A percentile compares a stretch with the other conserved stretches of the same genome.
Evolutionary conservation across 1,139 yeast species (phyloP).

Genomic region (Candida smagusa): DNA sequence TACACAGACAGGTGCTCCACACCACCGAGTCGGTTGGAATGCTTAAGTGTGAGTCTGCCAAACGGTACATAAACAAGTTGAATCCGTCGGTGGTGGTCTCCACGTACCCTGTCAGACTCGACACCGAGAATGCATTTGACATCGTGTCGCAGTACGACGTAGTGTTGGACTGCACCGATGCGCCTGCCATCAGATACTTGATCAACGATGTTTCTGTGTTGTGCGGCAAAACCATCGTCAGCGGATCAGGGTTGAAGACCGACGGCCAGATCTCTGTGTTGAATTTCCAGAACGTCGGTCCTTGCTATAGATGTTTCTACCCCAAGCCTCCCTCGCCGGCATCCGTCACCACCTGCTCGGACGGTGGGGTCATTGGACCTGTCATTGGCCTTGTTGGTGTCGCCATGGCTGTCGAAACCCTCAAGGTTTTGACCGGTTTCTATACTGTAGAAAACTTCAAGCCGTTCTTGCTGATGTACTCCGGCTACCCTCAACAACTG

Average conservation of each 20-base stretch:
- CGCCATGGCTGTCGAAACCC: slow-evolving; percentile 83
- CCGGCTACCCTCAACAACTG: slow-evolving; percentile 72
- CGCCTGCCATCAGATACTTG: slow-evolving; percentile 83
- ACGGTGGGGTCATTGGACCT: slow-evolving; percentile 95
- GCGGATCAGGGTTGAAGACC: slow-evolving; percentile 88
- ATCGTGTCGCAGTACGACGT: slow-evolving; percentile 66
- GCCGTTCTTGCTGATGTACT: slow-evolving; percentile 69
- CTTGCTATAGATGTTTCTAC: slow-evolving; percentile 92
- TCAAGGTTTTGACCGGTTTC: slow-evolving; percentile 63
- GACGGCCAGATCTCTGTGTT: slow-evolving; percentile 87
- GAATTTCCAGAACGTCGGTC: slow-evolving; percentile 68
- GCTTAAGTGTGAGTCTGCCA: slow-evolving; percentile 78
- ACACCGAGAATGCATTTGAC: slow-evolving; percentile 57
- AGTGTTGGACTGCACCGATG: slow-evolving; percentile 91
- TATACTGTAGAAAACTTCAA: slow-evolving; percentile 52
- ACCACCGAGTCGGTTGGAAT: slow-evolving; percentile 62
- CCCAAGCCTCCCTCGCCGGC: slow-evolving; percentile 89
- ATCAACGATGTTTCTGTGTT: slow-evolving; percentile 83
- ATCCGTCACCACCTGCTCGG: slow-evolving; percentile 81
- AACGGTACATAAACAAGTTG: slow-evolving; percentile 42
- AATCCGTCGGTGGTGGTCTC: slow-evolving; percentile 65
- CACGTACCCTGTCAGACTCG: slow-evolving; percentile 52
- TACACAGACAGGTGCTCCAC: slow-evolving; percentile 89
- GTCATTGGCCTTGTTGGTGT: slow-evolving; percentile 90
- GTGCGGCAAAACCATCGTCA: slow-evolving; percentile 67